A percentile compares a stretch with the other conserved stretches of the same genome.
These are phyloP conservation scores for Boletus reticuloceps DNA, from an alignment of 768 basidiomycete species.

Conservation along the genomic window DNA sequence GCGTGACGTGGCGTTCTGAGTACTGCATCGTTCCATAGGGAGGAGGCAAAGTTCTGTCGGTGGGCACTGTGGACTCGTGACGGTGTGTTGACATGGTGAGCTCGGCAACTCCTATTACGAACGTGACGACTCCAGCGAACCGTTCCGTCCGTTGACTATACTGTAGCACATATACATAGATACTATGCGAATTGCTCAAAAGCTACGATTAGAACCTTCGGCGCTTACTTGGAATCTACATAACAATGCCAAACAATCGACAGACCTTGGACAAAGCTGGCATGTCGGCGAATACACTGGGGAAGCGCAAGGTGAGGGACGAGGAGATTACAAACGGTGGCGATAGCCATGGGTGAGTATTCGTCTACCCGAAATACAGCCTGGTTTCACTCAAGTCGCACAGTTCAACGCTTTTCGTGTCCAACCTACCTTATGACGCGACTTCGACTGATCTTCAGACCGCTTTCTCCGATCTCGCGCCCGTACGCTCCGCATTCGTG, in stretches of 20 bases:
- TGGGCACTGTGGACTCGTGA: no score
- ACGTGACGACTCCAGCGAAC: no score
- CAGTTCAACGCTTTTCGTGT: constrained; percentile 89
- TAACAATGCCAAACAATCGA: constrained; percentile 11
- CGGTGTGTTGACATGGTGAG: no score
- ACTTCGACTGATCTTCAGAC: constrained; percentile 91
- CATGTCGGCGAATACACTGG: constrained; percentile 16
- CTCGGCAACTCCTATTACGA: no score
- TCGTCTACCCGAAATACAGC: not conserved
- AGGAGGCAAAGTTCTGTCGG: no score
- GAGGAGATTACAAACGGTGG: constrained; percentile 3
- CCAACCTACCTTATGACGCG: constrained; percentile 86
- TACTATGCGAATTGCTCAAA: no score
- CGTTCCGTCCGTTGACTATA: no score
- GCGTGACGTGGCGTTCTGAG: no score
- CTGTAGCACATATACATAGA: no score
- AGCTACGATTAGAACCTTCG: no score
- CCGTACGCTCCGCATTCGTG: constrained; percentile 91
- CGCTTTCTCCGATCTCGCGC: constrained; percentile 93
- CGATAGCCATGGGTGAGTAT: constrained; percentile 22
- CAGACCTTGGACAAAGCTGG: not conserved
- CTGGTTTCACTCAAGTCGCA: not conserved
- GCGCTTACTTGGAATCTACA: no score
- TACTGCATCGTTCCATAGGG: no score
- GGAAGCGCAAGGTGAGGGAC: constrained; percentile 30